phyloP scores from a whole-genome alignment of 768 basidiomycete species.

The Macrolepiota albuminosa region DNA sequence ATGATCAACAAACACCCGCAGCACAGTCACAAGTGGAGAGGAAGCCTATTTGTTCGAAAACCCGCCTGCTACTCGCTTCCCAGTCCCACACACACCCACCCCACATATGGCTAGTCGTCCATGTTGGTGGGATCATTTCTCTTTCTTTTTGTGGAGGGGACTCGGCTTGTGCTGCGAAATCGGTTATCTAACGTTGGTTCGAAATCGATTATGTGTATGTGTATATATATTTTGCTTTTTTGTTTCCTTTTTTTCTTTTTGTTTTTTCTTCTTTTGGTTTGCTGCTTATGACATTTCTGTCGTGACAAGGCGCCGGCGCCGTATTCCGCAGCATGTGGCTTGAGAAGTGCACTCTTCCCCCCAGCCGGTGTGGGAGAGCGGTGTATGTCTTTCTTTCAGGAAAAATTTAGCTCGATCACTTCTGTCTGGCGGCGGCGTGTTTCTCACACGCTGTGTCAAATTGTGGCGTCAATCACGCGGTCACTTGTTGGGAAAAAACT shows the following conservation, averaged over 20 bases:
- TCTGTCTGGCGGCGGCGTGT: background rate
- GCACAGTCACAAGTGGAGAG: background rate
- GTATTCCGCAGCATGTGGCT: background rate
- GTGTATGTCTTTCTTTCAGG: background rate
- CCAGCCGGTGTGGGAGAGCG: background rate
- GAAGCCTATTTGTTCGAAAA: background rate
- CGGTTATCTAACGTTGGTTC: no score
- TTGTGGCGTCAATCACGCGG: conserved; percentile 11
- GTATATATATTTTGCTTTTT: no score
- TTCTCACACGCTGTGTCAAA: conserved; percentile 8
- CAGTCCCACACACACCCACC: no score
- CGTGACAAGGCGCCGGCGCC: background rate
- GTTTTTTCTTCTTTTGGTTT: background rate
- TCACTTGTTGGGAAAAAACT: background rate
- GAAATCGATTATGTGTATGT: no score
- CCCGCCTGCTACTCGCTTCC: background rate
- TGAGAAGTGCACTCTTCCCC: background rate
- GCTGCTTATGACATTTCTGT: background rate
- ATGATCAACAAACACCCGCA: background rate
- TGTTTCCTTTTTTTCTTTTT: no score
- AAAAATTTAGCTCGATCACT: background rate
- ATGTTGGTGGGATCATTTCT: background rate
- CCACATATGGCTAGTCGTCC: background rate
- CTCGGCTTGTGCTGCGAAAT: background rate
- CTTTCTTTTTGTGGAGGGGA: background rate